phyloP scores from a whole-genome alignment of 192 early-diverging fungal genomes.

The Entomortierella chlamydospora region DNA sequence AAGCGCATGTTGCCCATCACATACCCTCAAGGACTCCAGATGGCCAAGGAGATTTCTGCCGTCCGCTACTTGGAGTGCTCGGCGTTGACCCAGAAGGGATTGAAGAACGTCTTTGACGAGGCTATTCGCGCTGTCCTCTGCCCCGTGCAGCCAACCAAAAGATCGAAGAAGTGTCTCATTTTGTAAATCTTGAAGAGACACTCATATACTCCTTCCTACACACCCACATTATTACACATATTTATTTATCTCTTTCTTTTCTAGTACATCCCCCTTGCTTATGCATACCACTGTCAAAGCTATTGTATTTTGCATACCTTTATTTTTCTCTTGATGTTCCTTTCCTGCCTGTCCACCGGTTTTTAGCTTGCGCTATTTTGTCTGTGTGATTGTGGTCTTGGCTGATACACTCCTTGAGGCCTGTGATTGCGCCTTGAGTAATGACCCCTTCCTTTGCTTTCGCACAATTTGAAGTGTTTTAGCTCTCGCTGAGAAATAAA shows the following conservation, averaged over 20 bases:
- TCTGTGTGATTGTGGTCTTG: too few relatives aligned
- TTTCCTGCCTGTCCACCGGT: too few relatives aligned
- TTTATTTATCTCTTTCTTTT: background rate
- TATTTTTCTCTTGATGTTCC: background rate
- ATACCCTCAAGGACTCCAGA: constrained; percentile 88
- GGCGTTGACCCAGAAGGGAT: constrained; percentile 95
- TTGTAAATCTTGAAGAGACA: constrained; percentile 62
- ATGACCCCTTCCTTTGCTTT: too few relatives aligned
- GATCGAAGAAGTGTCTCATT: constrained; percentile 79
- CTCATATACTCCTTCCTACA: background rate
- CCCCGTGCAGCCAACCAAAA: constrained; percentile 73
- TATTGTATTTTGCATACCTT: background rate
- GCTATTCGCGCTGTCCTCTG: constrained; percentile 94
- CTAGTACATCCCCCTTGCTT: background rate
- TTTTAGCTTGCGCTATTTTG: too few relatives aligned
- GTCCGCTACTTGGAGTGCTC: constrained; percentile 98
- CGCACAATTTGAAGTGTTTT: too few relatives aligned
- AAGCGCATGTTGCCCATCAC: constrained; percentile 91
- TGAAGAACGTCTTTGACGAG: constrained; percentile 99
- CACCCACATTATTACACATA: background rate
- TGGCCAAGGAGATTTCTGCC: constrained; percentile 90
- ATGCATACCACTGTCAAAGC: background rate
- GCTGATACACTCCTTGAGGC: too few relatives aligned
- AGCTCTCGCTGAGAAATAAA: too few relatives aligned
- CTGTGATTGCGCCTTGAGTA: too few relatives aligned